These are phyloP conservation scores for Rutstroemia sydowiana DNA, from an alignment of 2,329 filamentous ascomycete genomes.

Conservation along the genomic window DNA sequence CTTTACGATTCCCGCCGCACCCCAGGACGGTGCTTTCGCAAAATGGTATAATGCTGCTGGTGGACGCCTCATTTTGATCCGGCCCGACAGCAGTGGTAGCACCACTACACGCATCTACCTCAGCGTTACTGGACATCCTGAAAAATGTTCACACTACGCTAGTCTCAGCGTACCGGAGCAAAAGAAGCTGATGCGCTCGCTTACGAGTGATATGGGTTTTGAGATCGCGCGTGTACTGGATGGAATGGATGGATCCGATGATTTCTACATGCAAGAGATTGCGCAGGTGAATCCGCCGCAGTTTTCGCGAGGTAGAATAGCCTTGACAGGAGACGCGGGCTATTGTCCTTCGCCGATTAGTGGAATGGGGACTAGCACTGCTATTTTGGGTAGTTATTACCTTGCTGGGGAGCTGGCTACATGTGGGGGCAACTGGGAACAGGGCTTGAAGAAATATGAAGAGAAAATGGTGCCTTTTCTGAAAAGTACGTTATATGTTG, in stretches of 20 bases:
- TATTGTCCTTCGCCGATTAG: constrained; percentile 31
- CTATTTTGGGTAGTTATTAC: constrained; percentile 38
- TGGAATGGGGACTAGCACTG: constrained; percentile 36
- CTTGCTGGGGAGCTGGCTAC: constrained; percentile 38
- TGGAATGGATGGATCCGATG: constrained; percentile 30
- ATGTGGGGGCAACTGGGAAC: neutral
- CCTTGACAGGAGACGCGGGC: constrained; percentile 48
- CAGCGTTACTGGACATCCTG: neutral
- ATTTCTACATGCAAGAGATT: constrained; percentile 36
- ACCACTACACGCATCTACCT: neutral
- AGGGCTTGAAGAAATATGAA: neutral
- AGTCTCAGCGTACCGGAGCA: neutral
- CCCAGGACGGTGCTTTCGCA: constrained; percentile 16
- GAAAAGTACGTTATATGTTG: neutral
- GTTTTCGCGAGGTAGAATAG: constrained; percentile 33
- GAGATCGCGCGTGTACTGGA: constrained; percentile 33
- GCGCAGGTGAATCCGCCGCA: constrained; percentile 35
- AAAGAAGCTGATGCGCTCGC: neutral
- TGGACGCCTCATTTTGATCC: neutral
- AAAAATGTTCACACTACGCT: neutral
- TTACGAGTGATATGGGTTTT: constrained; percentile 32
- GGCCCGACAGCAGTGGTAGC: neutral
- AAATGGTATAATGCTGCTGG: constrained; percentile 1
- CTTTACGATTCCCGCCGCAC: constrained; percentile 34
- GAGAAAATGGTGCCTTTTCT: neutral